A percentile compares a stretch with the other conserved stretches of the same genome.
These are phyloP conservation scores for Macrolepiota albuminosa DNA, from an alignment of 768 basidiomycete species.

Conservation along the genomic window DNA sequence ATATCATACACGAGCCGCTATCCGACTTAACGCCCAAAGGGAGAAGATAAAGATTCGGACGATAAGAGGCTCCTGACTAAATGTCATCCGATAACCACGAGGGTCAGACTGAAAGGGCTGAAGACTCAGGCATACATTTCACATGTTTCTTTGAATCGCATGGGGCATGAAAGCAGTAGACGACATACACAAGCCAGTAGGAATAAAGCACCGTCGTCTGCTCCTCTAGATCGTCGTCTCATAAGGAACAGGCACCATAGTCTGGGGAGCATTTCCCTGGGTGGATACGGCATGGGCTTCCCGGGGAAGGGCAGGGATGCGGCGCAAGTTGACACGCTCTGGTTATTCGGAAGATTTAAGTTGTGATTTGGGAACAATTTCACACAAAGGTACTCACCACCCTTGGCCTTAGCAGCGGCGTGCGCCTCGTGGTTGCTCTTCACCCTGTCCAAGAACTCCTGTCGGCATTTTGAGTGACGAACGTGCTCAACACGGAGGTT, in stretches of 20 bases:
- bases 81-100: background rate
- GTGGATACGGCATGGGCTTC: conserved; percentile 71
- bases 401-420: conserved; percentile 83
- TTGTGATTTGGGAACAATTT: background rate
- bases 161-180: conserved; percentile 22
- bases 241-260: conserved; percentile 89
- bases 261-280: conserved; percentile 79
- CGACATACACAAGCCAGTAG: conserved; percentile 22
- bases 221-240: conserved; percentile 88
- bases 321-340: conserved; percentile 85
- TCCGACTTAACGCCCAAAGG: too few relatives aligned
- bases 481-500: conserved; percentile 97
- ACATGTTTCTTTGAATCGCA: conserved; percentile 23
- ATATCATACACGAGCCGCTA: too few relatives aligned
- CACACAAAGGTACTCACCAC: conserved; percentile 53
- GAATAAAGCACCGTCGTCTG: conserved; percentile 12
- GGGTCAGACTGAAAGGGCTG: background rate
- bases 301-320: conserved; percentile 80
- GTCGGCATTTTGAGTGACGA: conserved; percentile 93
- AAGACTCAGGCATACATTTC: conserved; percentile 7
- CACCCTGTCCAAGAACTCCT: conserved; percentile 96
- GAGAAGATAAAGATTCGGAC: background rate
- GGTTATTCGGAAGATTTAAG: background rate
- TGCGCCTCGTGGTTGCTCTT: conserved; percentile 85
- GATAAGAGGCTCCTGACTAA: background rate